These are phyloP conservation scores for Solanum ossicruentum DNA, from an alignment of 257 asterid genomes.

Conservation along the genomic window DNA sequence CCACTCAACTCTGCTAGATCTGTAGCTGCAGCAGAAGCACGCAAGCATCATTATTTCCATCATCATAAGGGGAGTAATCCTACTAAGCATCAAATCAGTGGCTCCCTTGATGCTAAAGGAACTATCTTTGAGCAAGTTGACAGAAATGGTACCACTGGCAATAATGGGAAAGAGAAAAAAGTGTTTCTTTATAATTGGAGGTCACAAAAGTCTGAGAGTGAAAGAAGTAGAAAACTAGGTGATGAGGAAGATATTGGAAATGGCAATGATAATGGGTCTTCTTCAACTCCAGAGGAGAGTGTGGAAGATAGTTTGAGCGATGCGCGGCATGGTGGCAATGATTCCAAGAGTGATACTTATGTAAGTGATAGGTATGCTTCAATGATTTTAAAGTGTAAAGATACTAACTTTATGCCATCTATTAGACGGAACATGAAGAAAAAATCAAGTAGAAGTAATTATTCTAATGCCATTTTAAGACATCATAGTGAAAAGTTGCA, in stretches of 20 bases:
- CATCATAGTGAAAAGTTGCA: constrained; percentile 39
- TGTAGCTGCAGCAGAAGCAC: constrained; percentile 16
- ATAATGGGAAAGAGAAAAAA: constrained; percentile 12
- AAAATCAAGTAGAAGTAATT: constrained; percentile 33
- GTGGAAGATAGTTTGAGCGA: constrained; percentile 50
- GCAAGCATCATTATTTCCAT: constrained; percentile 49
- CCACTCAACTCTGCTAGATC: constrained; percentile 72
- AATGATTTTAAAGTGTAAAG: constrained; percentile 44
- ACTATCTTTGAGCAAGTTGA: neutral
- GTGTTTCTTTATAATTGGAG: constrained; percentile 83
- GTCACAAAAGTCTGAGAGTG: constrained; percentile 71
- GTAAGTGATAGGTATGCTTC: constrained; percentile 46
- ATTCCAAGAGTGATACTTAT: constrained; percentile 70
- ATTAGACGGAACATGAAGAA: constrained; percentile 50
- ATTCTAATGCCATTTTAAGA: constrained; percentile 22
- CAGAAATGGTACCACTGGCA: constrained; percentile 7
- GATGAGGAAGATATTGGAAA: constrained; percentile 30
- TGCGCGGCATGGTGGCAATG: constrained; percentile 50
- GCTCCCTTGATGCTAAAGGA: neutral
- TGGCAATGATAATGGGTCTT: constrained; percentile 28
- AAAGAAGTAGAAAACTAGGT: constrained; percentile 35
- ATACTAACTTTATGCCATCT: constrained; percentile 42
- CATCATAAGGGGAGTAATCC: constrained; percentile 26
- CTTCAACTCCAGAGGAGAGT: constrained; percentile 38
- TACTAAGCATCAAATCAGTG: neutral